Percentiles rank a stretch among this genome's conserved stretches.
phyloP scores from a whole-genome alignment of 1,139 yeast species.

The Zygosaccharomyces sapae region DNA sequence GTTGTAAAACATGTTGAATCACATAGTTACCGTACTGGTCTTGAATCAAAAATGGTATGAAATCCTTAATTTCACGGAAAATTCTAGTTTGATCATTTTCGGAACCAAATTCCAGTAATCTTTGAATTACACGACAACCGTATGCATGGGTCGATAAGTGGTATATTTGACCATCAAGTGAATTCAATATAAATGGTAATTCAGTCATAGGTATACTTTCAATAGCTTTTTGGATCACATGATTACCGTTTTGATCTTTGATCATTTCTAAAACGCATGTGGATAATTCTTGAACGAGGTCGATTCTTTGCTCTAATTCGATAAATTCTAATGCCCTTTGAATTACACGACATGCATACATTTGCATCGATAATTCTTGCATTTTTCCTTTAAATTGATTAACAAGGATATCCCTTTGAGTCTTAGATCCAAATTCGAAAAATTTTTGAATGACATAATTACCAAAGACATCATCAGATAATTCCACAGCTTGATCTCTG shows the following conservation, averaged over 20 bases:
- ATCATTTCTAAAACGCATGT: conserved; percentile 73
- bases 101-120: conserved; percentile 70
- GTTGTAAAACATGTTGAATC: conserved; percentile 88
- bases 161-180: conserved; percentile 74
- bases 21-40: conserved; percentile 98
- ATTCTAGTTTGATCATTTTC: conserved; percentile 61
- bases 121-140: conserved; percentile 94
- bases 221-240: conserved; percentile 91
- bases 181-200: conserved; percentile 67
- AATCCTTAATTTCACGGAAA: conserved; percentile 66
- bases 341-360: conserved; percentile 97
- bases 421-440: conserved; percentile 73
- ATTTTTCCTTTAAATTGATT: conserved; percentile 75
- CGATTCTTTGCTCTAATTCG: conserved; percentile 61
- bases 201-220: conserved; percentile 75
- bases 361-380: conserved; percentile 74
- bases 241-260: conserved; percentile 96
- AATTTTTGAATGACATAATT: conserved; percentile 94
- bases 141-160: conserved; percentile 92
- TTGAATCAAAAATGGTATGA: conserved; percentile 73
- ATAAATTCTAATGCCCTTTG: conserved; percentile 87
- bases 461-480: conserved; percentile 97
- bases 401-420: conserved; percentile 68
- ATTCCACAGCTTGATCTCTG: conserved; percentile 64
- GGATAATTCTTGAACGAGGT: conserved; percentile 65